A percentile compares a stretch with the other conserved stretches of the same genome.
Evolutionary conservation across 768 basidiomycete species (phyloP).

Genomic region (Podaxis carcinomalis): DNA sequence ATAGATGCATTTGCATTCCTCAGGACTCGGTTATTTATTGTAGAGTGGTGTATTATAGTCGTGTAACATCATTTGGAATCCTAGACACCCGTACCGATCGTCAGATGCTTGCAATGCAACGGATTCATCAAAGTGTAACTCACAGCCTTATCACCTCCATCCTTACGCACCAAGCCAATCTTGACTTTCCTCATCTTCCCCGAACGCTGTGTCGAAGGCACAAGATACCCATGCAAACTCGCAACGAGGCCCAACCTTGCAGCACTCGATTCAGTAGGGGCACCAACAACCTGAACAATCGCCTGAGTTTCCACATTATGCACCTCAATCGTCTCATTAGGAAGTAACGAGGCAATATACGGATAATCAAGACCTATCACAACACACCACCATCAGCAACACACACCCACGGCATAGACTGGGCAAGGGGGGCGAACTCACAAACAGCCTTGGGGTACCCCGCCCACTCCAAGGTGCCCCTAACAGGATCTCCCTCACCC

Average conservation of each 20-base stretch:
- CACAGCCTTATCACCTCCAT: neutral
- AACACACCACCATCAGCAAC: neutral
- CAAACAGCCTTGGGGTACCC: conserved; percentile 73
- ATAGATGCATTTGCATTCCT: neutral
- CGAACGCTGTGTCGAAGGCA: conserved; percentile 45
- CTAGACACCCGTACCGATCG: neutral
- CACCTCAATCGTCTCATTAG: conserved; percentile 75
- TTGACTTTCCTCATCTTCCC: conserved; percentile 40
- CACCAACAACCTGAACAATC: conserved; percentile 64
- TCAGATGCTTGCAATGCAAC: neutral
- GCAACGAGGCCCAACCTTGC: conserved; percentile 31
- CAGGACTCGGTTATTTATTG: conserved; percentile 2
- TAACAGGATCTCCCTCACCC: conserved; percentile 79
- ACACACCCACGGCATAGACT: neutral
- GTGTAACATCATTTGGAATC: neutral
- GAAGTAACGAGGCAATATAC: conserved; percentile 72
- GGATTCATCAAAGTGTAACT: too few species aligned
- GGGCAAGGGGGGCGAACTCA: conserved; percentile 32
- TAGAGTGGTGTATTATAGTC: conserved; percentile 5
- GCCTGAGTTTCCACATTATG: conserved; percentile 75
- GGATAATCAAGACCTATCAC: conserved; percentile 74
- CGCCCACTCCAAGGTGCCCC: conserved; percentile 87
- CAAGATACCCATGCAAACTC: conserved; percentile 41
- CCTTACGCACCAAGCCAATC: conserved; percentile 24
- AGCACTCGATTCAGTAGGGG: conserved; percentile 22